These are phyloP conservation scores for Lipomyces anomalus DNA, from an alignment of 805 yeast species.

Conservation along the genomic window DNA sequence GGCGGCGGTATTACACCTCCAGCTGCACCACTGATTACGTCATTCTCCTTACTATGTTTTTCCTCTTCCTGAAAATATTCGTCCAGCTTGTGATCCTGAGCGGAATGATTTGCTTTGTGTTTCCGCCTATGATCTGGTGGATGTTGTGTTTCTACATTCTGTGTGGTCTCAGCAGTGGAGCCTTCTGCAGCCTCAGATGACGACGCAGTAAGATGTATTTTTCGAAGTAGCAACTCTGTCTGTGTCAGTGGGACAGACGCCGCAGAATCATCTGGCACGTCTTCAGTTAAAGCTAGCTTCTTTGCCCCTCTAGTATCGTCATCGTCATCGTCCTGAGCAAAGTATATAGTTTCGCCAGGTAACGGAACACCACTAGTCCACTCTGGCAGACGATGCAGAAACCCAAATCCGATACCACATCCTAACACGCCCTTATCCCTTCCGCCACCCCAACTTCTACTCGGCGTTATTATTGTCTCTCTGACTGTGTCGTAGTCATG, in stretches of 20 bases:
- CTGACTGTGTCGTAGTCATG: conserved; percentile 80
- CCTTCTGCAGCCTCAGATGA: not conserved
- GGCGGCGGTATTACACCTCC: conserved; percentile 12
- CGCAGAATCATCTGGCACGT: not conserved
- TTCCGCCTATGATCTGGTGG: conserved; percentile 1
- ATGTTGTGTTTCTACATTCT: not conserved
- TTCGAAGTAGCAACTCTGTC: conserved; percentile 14
- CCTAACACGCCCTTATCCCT: conserved; percentile 73
- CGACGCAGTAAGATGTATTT: conserved; percentile 4
- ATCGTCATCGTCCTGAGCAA: conserved; percentile 9
- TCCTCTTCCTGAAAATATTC: conserved; percentile 22
- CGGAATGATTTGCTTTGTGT: not conserved
- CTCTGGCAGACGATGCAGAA: conserved; percentile 49
- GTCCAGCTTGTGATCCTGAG: conserved; percentile 5
- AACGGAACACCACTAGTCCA: conserved; percentile 10
- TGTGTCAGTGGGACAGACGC: conserved; percentile 13
- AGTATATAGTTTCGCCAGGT: conserved; percentile 20
- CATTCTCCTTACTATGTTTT: conserved; percentile 7
- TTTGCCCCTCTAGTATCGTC: not conserved
- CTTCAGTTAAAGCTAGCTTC: not conserved
- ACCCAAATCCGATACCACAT: conserved; percentile 92
- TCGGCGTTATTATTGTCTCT: conserved; percentile 74
- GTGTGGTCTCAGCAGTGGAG: not conserved
- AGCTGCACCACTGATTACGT: not conserved
- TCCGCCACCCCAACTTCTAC: conserved; percentile 57